phyloP scores from a whole-genome alignment of 1,284 basidiomycete species.

The Trichosporon coremiiforme region DNA sequence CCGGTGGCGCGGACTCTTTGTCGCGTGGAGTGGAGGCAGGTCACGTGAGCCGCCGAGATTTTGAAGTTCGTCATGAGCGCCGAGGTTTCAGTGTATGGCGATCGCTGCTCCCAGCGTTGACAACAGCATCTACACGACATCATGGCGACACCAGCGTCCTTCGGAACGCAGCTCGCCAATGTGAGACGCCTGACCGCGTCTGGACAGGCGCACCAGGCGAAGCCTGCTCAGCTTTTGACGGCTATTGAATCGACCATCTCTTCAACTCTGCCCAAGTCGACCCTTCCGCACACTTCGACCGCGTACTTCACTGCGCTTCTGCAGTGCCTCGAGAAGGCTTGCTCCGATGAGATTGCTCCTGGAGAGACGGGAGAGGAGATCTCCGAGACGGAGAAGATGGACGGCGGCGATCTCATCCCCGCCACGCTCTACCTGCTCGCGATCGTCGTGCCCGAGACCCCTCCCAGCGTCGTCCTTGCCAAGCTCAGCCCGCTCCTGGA shows the following conservation, averaged over 20 bases:
- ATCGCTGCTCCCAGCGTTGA: constrained; percentile 6
- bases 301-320: constrained; percentile 87
- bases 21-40: background rate
- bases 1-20: constrained; percentile 8
- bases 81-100: background rate
- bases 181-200: constrained; percentile 85
- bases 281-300: constrained; percentile 74
- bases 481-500: constrained; percentile 58
- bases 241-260: constrained; percentile 85
- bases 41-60: constrained; percentile 22
- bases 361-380: constrained; percentile 48
- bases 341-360: constrained; percentile 43
- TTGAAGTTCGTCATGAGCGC: constrained; percentile 17
- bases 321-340: constrained; percentile 54
- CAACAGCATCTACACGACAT: constrained; percentile 12
- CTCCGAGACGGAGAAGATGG: constrained; percentile 53
- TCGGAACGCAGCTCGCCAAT: constrained; percentile 67
- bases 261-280: constrained; percentile 46
- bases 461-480: constrained; percentile 56
- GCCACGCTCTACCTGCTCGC: constrained; percentile 88
- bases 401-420: constrained; percentile 78
- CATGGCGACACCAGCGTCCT: constrained; percentile 35
- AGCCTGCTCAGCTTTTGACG: constrained; percentile 81
- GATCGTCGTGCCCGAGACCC: constrained; percentile 70
- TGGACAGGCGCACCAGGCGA: constrained; percentile 79